Evolutionary conservation across 805 yeast species (phyloP), one percentile per base, ranked within the genome.

Genomic region (Suhomyces tanzawaensis): DNA sequence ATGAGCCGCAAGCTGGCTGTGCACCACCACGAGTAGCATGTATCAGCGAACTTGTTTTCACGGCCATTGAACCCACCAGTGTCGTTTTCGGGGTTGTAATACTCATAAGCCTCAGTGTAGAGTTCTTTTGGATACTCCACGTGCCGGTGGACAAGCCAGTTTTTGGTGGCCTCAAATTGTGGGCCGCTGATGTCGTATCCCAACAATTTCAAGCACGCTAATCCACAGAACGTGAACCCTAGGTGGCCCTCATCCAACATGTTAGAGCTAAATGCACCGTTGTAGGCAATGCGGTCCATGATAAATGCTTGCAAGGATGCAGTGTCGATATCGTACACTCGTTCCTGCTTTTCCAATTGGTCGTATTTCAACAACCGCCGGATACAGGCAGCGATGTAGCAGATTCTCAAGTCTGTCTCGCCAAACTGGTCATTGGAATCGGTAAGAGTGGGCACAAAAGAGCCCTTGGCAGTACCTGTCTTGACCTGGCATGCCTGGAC

Each of bases 11-110:
- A 62, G 4, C 86, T 66, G 2, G 77, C 90, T 12, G 79, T 51
- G 32, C 78, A 75, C 96, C 96, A 89, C 71, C 88, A 89, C 5
- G 83, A 76, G 53, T 89, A 89, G 63, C 97, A 89, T 0, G 95
- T 83, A 58, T 89, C 97, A 3, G 84, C 84, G 40, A 71, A 74
- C 57, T 89, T 89, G 57, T 87, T 87, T n/a, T 77, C 79, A 32
- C 97, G 69, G 1, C 97, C 97, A 57, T 88, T 86, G 55, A 85
- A 80, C 0, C 91, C 91, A 2, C 96, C 96, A 36, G 62, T 61
- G 52, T 83, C 91, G 2, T 55, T 61, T 0, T 35, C 45, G 5
- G 39, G 35, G 47, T 77, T 81, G 36, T 56, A 61, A 37, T 46
- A 57, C 19, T 64, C 71, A 39, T 70, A 60, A 0, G 56, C 66